Percentiles rank a stretch among this genome's conserved stretches.
Evolutionary conservation across 306 rosid species (phyloP).

Genomic region (Castanea crenata): DNA sequence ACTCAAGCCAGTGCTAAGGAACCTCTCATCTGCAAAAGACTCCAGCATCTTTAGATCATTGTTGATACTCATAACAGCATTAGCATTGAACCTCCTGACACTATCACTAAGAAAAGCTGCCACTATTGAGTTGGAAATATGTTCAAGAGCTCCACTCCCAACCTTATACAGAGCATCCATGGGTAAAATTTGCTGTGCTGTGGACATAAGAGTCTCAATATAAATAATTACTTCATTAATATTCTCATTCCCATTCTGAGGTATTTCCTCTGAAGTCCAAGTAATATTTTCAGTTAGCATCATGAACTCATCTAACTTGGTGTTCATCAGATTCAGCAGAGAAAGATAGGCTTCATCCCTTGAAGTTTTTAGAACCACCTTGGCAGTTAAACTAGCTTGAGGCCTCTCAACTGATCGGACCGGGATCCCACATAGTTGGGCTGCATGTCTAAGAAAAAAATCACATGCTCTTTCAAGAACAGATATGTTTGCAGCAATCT

Average conservation of each 20-base stretch:
- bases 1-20: conserved; percentile 60
- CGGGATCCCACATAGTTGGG: conserved; percentile 57
- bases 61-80: conserved; percentile 56
- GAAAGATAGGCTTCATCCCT: conserved; percentile 76
- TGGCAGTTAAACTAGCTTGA: conserved; percentile 72
- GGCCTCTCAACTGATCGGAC: conserved; percentile 60
- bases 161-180: conserved; percentile 77
- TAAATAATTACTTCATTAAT: conserved; percentile 71
- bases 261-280: conserved; percentile 80
- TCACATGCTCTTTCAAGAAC: conserved; percentile 91
- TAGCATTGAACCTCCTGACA: conserved; percentile 79
- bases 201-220: conserved; percentile 82
- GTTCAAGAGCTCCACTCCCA: conserved; percentile 83
- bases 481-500: conserved; percentile 86
- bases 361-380: conserved; percentile 63
- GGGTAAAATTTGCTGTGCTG: conserved; percentile 85
- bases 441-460: conserved; percentile 70
- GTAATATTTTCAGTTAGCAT: conserved; percentile 52
- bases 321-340: conserved; percentile 54
- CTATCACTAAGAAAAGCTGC: conserved; percentile 68
- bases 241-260: conserved; percentile 61
- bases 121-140: conserved; percentile 62
- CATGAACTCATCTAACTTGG: conserved; percentile 74
- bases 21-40: conserved; percentile 74
- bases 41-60: conserved; percentile 59